Conservation (phyloP, 345 rosid species). For the Brassica nigra region DNA sequence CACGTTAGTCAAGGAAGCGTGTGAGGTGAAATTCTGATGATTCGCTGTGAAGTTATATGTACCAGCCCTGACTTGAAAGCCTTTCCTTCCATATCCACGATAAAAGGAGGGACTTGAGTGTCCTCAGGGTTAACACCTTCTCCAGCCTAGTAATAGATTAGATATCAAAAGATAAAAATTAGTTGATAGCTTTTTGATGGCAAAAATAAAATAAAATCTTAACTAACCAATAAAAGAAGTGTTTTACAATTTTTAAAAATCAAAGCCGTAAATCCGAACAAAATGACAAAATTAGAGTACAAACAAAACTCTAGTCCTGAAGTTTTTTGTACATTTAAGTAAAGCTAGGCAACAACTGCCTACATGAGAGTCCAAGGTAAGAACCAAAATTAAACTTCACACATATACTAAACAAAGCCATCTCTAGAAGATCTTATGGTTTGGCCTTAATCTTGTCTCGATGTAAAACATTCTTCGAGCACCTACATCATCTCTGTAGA, state of each 20-base stretch:
- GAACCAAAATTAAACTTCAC: constrained; percentile 38
- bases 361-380: constrained; percentile 4
- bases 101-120: too few species aligned
- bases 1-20: too few species aligned
- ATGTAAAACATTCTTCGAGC: constrained; percentile 66
- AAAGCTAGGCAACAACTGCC: background rate
- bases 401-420: background rate
- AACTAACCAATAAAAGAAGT: background rate
- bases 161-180: too few species aligned
- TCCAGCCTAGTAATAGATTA: too few species aligned
- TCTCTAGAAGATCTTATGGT: constrained; percentile 18
- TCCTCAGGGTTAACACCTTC: too few species aligned
- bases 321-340: background rate
- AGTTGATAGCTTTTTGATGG: too few species aligned
- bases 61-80: too few species aligned
- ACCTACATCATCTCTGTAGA: constrained; percentile 70
- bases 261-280: background rate
- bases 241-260: background rate
- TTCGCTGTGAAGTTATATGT: too few species aligned
- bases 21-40: too few species aligned
- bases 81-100: too few species aligned
- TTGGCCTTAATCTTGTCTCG: constrained; percentile 36
- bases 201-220: too few species aligned
- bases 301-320: constrained; percentile 15
- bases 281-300: constrained; percentile 3